A percentile compares a stretch with the other conserved stretches of the same genome.
These are phyloP conservation scores for Phialocephala subalpina DNA, from an alignment of 2,329 filamentous ascomycete genomes.

Conservation along the genomic window DNA sequence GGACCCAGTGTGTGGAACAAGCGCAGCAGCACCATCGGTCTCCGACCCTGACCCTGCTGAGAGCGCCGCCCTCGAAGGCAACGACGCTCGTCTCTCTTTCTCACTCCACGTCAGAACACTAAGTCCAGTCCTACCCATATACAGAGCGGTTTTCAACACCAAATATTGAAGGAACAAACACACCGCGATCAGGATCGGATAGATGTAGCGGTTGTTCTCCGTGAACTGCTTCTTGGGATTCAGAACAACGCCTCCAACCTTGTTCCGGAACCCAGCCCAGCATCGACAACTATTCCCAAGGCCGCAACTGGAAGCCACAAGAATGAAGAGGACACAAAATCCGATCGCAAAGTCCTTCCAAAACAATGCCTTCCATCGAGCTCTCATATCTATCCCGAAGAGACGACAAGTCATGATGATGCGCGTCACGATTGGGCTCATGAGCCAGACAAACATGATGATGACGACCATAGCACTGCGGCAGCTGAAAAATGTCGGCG, in stretches of 20 bases:
- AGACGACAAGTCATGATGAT: background rate
- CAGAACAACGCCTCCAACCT: background rate
- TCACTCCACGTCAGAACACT: background rate
- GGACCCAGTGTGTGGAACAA: no score
- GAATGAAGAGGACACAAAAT: background rate
- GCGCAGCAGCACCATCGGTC: no score
- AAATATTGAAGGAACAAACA: background rate
- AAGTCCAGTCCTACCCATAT: background rate
- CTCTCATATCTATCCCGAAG: background rate
- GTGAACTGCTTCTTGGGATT: background rate
- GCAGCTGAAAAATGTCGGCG: slow-evolving; percentile 11
- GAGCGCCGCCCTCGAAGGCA: background rate
- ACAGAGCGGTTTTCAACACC: background rate
- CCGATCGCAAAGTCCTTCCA: background rate
- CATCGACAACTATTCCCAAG: slow-evolving; percentile 10
- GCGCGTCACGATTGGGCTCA: background rate
- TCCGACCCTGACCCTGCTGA: background rate
- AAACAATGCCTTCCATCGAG: background rate
- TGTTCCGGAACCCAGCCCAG: slow-evolving; percentile 1
- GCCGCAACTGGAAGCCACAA: slow-evolving; percentile 1
- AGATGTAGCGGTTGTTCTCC: background rate
- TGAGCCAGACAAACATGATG: background rate
- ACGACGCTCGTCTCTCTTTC: background rate
- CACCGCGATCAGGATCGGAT: background rate
- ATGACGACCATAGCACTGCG: background rate